Evolutionary conservation across 306 rosid species (phyloP).

Genomic region (Vicia villosa): DNA sequence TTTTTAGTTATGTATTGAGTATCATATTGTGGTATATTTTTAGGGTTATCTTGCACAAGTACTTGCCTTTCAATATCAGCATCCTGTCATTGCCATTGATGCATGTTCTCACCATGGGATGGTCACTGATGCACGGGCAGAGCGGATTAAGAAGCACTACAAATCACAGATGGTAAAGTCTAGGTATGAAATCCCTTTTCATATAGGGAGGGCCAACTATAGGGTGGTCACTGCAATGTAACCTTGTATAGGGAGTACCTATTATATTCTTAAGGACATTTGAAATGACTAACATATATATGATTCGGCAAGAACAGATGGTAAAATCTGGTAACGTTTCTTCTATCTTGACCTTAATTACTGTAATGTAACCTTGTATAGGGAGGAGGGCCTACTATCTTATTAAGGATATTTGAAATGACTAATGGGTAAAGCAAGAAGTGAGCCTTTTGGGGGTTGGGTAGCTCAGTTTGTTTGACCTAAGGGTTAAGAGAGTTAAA

Average conservation of each 20-base stretch:
- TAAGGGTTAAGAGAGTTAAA: too few species aligned
- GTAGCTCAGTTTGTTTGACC: too few species aligned
- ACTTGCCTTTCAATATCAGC: constrained; percentile 79
- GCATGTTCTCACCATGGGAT: constrained; percentile 91
- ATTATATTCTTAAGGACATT: constrained; percentile 21
- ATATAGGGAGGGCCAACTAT: constrained; percentile 19
- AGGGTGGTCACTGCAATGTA: background rate
- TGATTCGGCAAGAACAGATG: constrained; percentile 9
- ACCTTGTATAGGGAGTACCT: constrained; percentile 19
- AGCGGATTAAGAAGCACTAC: constrained; percentile 71
- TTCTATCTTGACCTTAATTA: too few species aligned
- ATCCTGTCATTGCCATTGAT: constrained; percentile 83
- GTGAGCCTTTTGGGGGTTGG: too few species aligned
- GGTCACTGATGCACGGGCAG: constrained; percentile 75
- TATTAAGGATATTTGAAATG: too few species aligned
- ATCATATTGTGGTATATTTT: constrained; percentile 27
- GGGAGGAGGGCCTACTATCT: too few species aligned
- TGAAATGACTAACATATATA: background rate
- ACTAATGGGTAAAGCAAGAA: too few species aligned
- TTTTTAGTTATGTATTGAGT: constrained; percentile 1
- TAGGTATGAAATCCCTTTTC: constrained; percentile 50
- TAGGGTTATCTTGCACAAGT: constrained; percentile 98
- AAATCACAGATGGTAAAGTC: constrained; percentile 73
- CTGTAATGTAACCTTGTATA: too few species aligned
- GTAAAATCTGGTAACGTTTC: too few species aligned